Evolutionary conservation across 179 eudicot species (phyloP), one percentile per base, ranked within the genome.

Genomic region (Carnegiea gigantea): DNA sequence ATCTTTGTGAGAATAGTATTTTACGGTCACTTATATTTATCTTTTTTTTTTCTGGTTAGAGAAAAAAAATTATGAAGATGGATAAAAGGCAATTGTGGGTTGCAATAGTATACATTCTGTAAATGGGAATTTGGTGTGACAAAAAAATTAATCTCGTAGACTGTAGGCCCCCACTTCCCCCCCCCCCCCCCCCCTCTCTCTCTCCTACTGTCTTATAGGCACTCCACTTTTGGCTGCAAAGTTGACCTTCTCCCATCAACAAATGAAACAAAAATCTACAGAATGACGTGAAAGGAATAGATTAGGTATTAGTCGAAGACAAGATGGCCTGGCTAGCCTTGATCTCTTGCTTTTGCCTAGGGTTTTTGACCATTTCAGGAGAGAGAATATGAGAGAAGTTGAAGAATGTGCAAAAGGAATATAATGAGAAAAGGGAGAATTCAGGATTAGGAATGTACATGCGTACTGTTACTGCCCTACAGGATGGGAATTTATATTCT

Each of bases 281-380:
- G 82, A 79, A 83, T 83, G 85, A 83, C 73, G 85, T 75, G 80
- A 83, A 79, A 79, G 77, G 82, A 75, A 75, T 67, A 40, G 77
- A 57, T 77, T 77, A 62, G 68, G 20, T 23, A 62, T 62, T 62
- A 65, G 71, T 65, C 36, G 38, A 65, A 65, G 36, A 24, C 13
- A 62, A 23, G 28, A n/a, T 21, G 13, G 13, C 48, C 21, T 2
- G 8, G 23, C 26, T 44, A 48, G 44, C 44, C 44, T 40, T 40
- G 44, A 40, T 40, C 7, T 40, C 44, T 40, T 40, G 44, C 44
- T 3, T 40, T 64, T 3, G 30, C 30, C 38, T 80, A 74, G 82
- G 78, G 78, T 65, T 64, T 62, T 81, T 75, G 78, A 79, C 85
- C 28, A 51, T 38, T 75, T 67, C 67, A 0, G 53, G 53, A 11